Base-by-base conservation (phyloP, 1,139 yeast genomes). In the Hyphopichia fennica region DNA sequence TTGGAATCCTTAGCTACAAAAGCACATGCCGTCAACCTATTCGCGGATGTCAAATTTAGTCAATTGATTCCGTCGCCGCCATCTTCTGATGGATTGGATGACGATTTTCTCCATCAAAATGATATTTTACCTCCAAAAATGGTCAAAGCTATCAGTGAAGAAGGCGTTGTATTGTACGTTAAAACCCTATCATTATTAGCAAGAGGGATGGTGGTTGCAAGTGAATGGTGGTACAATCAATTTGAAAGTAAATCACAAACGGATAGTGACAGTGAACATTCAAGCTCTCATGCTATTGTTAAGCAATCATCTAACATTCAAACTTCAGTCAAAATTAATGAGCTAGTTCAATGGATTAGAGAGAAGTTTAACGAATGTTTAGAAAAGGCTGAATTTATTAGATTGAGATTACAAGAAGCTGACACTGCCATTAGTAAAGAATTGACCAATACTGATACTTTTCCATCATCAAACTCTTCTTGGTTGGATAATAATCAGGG, bases 311-410 rank as follows among this genome's bases (percentile, higher is more conserved):
- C 48, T 34, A 46, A 47, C 39, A 40, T 56, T 11, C 61, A 57
- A 18, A 48, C 50, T 2, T 62, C 73, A 1, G 56, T 65, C 3
- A 77, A 81, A 45, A 73, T 93, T 52, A 88, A 88, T 57, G 84
- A 86, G 42, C 70, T 88, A 41, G 96, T 93, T 7, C 97, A 93
- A 63, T 90, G 97, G 96, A 82, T 88, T 9, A 77, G 98, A 46
- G 91, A 86, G 44, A 79, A 83, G 48, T 93, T 90, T 65, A 93
- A 93, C 62, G 96, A 90, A 57, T 80, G 88, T 46, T 72, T 93
- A 46, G 96, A 87, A 49, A 86, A 84, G 58, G 97, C 97, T 0
- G 97, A 91, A 54, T 82, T 79, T 54, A 77, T 88, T 11, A 78
- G 81, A 46, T 58, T 78, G 35, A 69, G 82, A 45, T 54, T 81